These are phyloP conservation scores for Calonectria crousiana DNA, from an alignment of 2,329 filamentous ascomycete genomes.

Conservation along the genomic window DNA sequence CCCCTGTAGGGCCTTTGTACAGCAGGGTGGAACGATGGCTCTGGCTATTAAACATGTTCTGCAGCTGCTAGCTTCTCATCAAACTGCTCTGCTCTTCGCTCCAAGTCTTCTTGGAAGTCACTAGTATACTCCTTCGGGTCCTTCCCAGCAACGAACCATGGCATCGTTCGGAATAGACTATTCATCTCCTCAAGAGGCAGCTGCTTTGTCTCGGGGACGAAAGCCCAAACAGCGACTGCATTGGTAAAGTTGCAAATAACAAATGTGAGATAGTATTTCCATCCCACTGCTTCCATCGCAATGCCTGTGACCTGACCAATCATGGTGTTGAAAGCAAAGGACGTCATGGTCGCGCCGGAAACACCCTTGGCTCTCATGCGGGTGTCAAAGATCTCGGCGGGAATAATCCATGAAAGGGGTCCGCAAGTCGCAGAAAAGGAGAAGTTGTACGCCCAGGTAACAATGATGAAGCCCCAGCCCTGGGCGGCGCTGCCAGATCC, in stretches of 20 bases:
- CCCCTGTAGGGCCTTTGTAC: not conserved
- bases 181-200: slow-evolving; percentile 77
- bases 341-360: slow-evolving; percentile 77
- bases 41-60: not conserved
- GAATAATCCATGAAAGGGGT: slow-evolving; percentile 70
- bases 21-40: not conserved
- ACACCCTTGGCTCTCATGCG: slow-evolving; percentile 80
- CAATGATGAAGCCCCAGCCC: slow-evolving; percentile 76
- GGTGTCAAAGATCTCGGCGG: slow-evolving; percentile 81
- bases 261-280: slow-evolving; percentile 58
- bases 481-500: slow-evolving; percentile 58
- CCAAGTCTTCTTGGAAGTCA: slow-evolving; percentile 59
- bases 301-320: slow-evolving; percentile 74
- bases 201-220: slow-evolving; percentile 74
- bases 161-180: slow-evolving; percentile 71
- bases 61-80: slow-evolving; percentile 42
- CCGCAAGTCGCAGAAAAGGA: slow-evolving; percentile 78
- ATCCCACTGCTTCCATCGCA: slow-evolving; percentile 56
- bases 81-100: slow-evolving; percentile 68
- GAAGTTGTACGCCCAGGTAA: slow-evolving; percentile 85
- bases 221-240: slow-evolving; percentile 66
- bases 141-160: slow-evolving; percentile 70
- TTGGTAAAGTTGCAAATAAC: slow-evolving; percentile 68
- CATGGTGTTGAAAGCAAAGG: slow-evolving; percentile 83
- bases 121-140: slow-evolving; percentile 55